Conservation (phyloP, 2,329 filamentous ascomycete genomes). For the Aspergillus sp. region DNA sequence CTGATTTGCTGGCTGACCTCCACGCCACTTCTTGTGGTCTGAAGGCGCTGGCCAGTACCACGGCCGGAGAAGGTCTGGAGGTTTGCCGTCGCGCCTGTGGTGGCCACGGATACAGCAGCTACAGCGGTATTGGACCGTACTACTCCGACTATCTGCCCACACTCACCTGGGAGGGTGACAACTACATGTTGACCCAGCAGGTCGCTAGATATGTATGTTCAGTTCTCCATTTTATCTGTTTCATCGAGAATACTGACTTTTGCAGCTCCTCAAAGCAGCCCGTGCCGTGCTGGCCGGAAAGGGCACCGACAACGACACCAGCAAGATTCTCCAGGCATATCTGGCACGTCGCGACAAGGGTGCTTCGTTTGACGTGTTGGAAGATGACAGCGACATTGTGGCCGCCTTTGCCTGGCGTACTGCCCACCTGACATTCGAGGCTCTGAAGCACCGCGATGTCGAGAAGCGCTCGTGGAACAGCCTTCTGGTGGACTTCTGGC, state of each 20-base stretch:
- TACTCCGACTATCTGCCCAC: conserved; percentile 73
- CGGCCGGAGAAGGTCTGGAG: conserved; percentile 69
- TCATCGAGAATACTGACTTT: conserved; percentile 2
- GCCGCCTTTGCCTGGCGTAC: conserved; percentile 72
- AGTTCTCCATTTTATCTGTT: neutral
- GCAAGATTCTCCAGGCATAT: conserved; percentile 61
- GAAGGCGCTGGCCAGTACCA: conserved; percentile 68
- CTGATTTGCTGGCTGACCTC: conserved; percentile 66
- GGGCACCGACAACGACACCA: conserved; percentile 63
- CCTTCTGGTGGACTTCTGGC: conserved; percentile 72
- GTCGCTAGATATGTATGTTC: conserved; percentile 62
- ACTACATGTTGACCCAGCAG: conserved; percentile 79
- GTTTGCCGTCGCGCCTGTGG: conserved; percentile 70
- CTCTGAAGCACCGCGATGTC: conserved; percentile 66
- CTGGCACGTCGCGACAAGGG: conserved; percentile 63
- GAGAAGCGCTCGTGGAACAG: conserved; percentile 76
- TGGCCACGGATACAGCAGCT: conserved; percentile 71
- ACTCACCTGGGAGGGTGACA: conserved; percentile 71
- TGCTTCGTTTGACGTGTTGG: conserved; percentile 70
- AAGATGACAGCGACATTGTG: conserved; percentile 65
- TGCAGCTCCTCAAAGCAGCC: conserved; percentile 65
- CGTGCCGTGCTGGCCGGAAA: conserved; percentile 64
- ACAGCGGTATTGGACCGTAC: conserved; percentile 70
- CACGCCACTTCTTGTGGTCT: conserved; percentile 73
- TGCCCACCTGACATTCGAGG: conserved; percentile 70